These are phyloP conservation scores for Auricularia heimuer DNA, from an alignment of 768 basidiomycete genomes.

Conservation along the genomic window DNA sequence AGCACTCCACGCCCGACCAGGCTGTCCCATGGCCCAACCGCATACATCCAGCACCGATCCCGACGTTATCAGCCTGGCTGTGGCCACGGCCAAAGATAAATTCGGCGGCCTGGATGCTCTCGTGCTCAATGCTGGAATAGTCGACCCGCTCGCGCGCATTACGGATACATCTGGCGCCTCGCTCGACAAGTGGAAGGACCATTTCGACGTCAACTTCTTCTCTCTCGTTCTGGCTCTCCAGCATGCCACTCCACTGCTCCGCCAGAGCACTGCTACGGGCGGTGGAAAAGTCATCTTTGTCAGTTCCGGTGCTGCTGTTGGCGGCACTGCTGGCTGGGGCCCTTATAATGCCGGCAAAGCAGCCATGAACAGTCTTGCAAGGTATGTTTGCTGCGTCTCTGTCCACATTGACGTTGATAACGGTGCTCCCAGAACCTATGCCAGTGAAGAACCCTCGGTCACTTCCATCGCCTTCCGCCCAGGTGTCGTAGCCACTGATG, in stretches of 20 bases:
- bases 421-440: slow-evolving; percentile 51
- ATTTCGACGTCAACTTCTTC: slow-evolving; percentile 85
- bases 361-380: slow-evolving; percentile 77
- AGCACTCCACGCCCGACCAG: slow-evolving; percentile 24
- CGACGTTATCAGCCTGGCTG: slow-evolving; percentile 41
- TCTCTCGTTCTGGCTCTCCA: slow-evolving; percentile 65
- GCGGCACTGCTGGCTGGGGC: slow-evolving; percentile 62
- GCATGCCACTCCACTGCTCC: slow-evolving; percentile 58
- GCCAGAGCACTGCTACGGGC: slow-evolving; percentile 34
- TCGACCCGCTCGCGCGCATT: slow-evolving; percentile 60
- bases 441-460: slow-evolving; percentile 71
- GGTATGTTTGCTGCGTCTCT: slow-evolving; percentile 31
- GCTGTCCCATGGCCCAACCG: not conserved
- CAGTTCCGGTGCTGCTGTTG: slow-evolving; percentile 76
- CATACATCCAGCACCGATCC: slow-evolving; percentile 44
- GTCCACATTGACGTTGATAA: not conserved
- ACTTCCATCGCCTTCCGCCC: slow-evolving; percentile 72
- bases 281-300: slow-evolving; percentile 70
- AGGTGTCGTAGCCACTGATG: slow-evolving; percentile 77
- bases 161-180: slow-evolving; percentile 33
- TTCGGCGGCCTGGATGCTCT: slow-evolving; percentile 66
- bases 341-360: slow-evolving; percentile 81
- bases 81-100: slow-evolving; percentile 39
- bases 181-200: slow-evolving; percentile 52
- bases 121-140: slow-evolving; percentile 73